Evolutionary conservation across 2,329 filamentous ascomycete genomes (phyloP), one percentile per base, ranked within the genome.

Genomic region (Aurifilum marmelostoma): DNA sequence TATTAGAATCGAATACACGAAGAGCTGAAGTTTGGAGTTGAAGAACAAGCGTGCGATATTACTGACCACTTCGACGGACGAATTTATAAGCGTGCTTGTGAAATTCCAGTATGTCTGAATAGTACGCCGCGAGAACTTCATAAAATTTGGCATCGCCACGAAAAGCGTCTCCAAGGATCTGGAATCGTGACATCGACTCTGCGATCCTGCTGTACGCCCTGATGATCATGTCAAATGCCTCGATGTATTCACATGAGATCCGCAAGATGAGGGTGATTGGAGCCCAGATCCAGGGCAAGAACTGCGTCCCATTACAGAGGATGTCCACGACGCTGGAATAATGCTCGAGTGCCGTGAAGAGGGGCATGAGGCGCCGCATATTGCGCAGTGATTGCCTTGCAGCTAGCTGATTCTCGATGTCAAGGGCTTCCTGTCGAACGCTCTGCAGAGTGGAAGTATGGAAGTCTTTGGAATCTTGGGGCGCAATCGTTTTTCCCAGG

Each of bases 31-130:
- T 8, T 47, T n/a, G 43, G 8, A 5, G 21, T n/a, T 18, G 8
- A 39, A 21, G 16, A 5, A 47, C n/a, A 47, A 47, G 21, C 7
- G 6, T n/a, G 43, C 6, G 34, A 34, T 4, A 50, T 7, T 2
- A 70, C 75, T 69, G 59, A 79, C 78, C 65, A 21, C 74, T 77
- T 37, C 77, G 70, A 0, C 77, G 74, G 24, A 86, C 77, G 56
- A 84, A 84, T 18, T 79, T 79, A 68, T 86, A 85, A 0, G 83
- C 81, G 2, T 79, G 61, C 29, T 79, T 78, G 63, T 86, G 84
- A 50, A 86, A 86, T 16, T 80, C 70, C 0, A 86, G 74, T 27
- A 86, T 84, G n/a, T 86, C 82, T 0, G 78, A 73, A 54, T 85
- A 86, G 41, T 83, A 82, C 0, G 81, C 68, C 0, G 80, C 81